These are phyloP conservation scores for Trichoderma orchidacearum DNA, from an alignment of 495 filamentous ascomycete species.

Conservation along the genomic window DNA sequence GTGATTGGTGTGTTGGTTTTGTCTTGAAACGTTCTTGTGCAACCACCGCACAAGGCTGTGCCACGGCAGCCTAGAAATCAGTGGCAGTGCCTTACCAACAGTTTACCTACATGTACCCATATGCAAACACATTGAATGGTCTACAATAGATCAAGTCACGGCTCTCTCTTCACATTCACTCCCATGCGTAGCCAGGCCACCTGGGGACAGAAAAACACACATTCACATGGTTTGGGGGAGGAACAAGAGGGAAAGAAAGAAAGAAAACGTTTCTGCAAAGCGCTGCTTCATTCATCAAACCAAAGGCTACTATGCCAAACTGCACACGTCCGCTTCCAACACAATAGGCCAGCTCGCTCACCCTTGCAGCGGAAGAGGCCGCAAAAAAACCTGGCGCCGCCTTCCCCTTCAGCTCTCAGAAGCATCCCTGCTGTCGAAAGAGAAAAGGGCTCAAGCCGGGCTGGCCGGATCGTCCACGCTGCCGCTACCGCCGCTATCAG, in stretches of 20 bases:
- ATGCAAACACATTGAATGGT: too few relatives aligned
- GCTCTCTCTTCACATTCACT: too few relatives aligned
- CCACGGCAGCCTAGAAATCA: too few relatives aligned
- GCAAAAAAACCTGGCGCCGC: neutral
- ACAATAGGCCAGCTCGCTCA: neutral
- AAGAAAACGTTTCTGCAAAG: neutral
- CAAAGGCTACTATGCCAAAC: neutral
- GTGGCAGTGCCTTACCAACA: too few relatives aligned
- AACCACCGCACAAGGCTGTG: too few relatives aligned
- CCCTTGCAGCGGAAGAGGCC: neutral
- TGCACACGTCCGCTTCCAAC: neutral
- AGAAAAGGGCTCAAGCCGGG: slow-evolving; percentile 8
- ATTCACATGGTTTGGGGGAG: too few relatives aligned
- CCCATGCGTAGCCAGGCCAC: too few relatives aligned
- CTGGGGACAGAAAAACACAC: neutral
- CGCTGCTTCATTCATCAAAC: neutral
- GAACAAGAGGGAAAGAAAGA: neutral
- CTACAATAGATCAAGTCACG: too few relatives aligned
- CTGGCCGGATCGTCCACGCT: slow-evolving; percentile 15
- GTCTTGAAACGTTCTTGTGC: too few relatives aligned
- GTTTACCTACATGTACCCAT: too few relatives aligned
- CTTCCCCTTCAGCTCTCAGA: neutral
- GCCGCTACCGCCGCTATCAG: slow-evolving; percentile 20
- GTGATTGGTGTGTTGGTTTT: too few relatives aligned
- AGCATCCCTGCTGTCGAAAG: neutral